Base-by-base conservation (phyloP, 345 rosid genomes). In the Brassica nigra region DNA sequence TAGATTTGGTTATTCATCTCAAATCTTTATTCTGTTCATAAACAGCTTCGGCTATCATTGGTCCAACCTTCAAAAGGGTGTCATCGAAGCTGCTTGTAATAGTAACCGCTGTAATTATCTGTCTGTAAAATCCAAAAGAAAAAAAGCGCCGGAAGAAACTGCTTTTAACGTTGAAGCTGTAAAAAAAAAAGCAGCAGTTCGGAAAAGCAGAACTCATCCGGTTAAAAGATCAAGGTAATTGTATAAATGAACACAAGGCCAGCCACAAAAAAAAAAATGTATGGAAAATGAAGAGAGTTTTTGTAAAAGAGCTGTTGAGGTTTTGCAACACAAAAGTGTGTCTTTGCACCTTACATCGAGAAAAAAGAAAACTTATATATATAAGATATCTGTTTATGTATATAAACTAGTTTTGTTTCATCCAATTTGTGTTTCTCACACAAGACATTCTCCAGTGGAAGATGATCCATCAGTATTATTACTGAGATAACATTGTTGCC, bases 321-420 rank as follows among this genome's bases (percentile, higher is more conserved):
- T 75, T 80, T 69, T 69, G 83, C 83, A 75, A 63, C 68, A 80
- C 83, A 80, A 75, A 80, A 80, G 72, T 80, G 82, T 79, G 42
- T 52, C 57, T 54, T 80, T 54, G 83, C 83, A 69, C 76, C 79
- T 80, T 29, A 75, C 83, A 54, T 54, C 61, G 61, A 54, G 61
- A 54, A 54, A 49, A n/a, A n/a, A 42, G 16, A 54, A 6, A 16
- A 15, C 61, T 54, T 54, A 18, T 54, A 54, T 16, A 54, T 16
- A 54, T 54, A 54, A 12, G 55, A 54, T 54, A 16, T 14, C 9
- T 15, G 27, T 54, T 15, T 54, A 16, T 15, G 59, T 54, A 54
- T 54, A 54, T 54, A 54, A 54, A 54, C 16, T 47, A 47, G 16
- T 47, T 14, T 47, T 47, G 16, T 15, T 49, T 49, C 57, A 49